Percentiles rank a stretch among this genome's conserved stretches.
phyloP scores from a whole-genome alignment of 2,329 filamentous ascomycete species.

The Pestalotiopsis sp. region DNA sequence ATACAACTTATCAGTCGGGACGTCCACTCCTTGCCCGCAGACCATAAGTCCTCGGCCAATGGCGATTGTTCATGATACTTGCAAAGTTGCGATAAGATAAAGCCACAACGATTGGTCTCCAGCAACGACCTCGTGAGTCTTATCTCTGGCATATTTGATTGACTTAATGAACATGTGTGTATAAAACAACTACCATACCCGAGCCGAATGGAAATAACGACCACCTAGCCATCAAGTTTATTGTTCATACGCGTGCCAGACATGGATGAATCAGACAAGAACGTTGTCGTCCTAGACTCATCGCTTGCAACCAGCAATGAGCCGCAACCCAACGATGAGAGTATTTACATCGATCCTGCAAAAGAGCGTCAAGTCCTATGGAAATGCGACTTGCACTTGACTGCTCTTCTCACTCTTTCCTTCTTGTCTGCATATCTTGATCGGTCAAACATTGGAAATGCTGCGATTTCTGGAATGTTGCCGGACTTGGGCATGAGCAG shows the following conservation, averaged over 20 bases:
- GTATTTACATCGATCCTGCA: slow-evolving; percentile 11
- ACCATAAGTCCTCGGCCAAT: too few relatives aligned
- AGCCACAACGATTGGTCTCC: too few relatives aligned
- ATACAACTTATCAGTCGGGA: too few relatives aligned
- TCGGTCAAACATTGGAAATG: slow-evolving; percentile 10
- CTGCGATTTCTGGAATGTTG: slow-evolving; percentile 3
- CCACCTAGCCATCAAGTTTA: too few relatives aligned
- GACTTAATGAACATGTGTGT: too few relatives aligned
- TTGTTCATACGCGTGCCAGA: neutral
- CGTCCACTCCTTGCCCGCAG: too few relatives aligned
- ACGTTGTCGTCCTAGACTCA: neutral
- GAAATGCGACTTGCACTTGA: slow-evolving; percentile 11
- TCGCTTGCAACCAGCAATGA: neutral
- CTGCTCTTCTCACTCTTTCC: slow-evolving; percentile 7
- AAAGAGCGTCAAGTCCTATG: slow-evolving; percentile 9
- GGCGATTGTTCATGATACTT: too few relatives aligned
- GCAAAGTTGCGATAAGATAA: too few relatives aligned
- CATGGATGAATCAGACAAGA: slow-evolving; percentile 1
- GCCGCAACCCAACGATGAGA: slow-evolving; percentile 1
- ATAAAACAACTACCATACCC: too few relatives aligned
- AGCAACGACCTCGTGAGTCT: too few relatives aligned
- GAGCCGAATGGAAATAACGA: too few relatives aligned
- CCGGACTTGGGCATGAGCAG: slow-evolving; percentile 11
- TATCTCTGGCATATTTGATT: too few relatives aligned
- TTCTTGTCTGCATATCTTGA: slow-evolving; percentile 12